A percentile compares a stretch with the other conserved stretches of the same genome.
Conservation (phyloP, 495 filamentous ascomycete genomes). For the Haplographium delicatum region DNA sequence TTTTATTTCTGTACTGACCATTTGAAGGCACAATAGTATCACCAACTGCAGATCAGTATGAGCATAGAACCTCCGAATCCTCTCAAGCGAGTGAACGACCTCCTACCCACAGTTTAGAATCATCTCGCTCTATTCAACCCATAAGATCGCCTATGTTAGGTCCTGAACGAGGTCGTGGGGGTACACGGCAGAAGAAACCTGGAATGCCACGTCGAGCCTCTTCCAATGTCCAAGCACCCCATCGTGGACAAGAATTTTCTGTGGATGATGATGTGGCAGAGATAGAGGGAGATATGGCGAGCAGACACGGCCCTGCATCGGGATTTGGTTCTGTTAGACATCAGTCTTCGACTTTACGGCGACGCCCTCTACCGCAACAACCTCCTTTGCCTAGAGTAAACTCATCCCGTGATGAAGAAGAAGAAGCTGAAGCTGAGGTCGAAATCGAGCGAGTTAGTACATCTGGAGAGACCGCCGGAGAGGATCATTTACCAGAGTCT, state of each 20-base stretch:
- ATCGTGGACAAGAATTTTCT: conserved; percentile 84
- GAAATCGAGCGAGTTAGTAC: conserved; percentile 24
- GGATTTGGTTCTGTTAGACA: conserved; percentile 34
- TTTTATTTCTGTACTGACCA: conserved; percentile 2
- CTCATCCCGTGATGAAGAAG: conserved; percentile 30
- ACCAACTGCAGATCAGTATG: conserved; percentile 15
- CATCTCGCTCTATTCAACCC: conserved; percentile 17
- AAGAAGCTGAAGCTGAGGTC: conserved; percentile 43
- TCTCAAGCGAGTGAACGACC: conserved; percentile 16
- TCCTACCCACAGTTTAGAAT: conserved; percentile 19
- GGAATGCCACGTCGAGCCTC: conserved; percentile 64
- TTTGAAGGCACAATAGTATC: conserved; percentile 29
- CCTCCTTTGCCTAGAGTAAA: conserved; percentile 55
- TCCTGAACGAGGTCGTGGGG: conserved; percentile 47
- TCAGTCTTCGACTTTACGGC: conserved; percentile 63
- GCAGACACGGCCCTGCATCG: conserved; percentile 24
- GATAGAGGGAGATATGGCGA: conserved; percentile 55
- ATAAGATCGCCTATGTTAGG: conserved; percentile 49
- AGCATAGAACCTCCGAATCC: conserved; percentile 21
- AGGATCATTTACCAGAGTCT: conserved; percentile 27
- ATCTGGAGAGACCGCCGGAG: background rate
- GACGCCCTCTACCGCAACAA: conserved; percentile 56
- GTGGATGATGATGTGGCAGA: conserved; percentile 87
- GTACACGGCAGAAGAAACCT: conserved; percentile 62
- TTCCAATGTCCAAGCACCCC: conserved; percentile 65